Base-by-base conservation (phyloP, 1,139 yeast genomes). In the Diutina catenulata region DNA sequence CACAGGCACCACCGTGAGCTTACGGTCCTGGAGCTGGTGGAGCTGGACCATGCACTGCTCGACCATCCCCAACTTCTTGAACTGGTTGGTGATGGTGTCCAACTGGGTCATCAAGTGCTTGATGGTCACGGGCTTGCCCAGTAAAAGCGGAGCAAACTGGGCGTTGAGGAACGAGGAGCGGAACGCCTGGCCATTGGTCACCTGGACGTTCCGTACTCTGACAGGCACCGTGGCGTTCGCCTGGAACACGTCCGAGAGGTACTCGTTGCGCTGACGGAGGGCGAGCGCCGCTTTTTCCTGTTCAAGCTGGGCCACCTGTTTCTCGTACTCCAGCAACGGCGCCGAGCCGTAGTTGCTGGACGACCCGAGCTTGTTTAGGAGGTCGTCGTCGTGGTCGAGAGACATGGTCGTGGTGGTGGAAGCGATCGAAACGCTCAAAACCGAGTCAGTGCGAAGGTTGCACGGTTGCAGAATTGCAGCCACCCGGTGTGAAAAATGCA, bases 91-190 rank as follows among this genome's bases (percentile, higher is more conserved):
- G 2, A 70, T 64, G 6, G 49, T 41, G 41, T 76, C 80, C 5
- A 74, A 49, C 16, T 59, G 56, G 1, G 44, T 27, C 19, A 73
- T 49, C 21, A 74, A 58, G 4, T 55, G 50, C 14, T 53, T 49
- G 24, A 76, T 52, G 4, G 70, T 66, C 14, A 52, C 39, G 3
- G 55, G 46, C n/a, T 51, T 41, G 10, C 54, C 49, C 26, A 35
- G 49, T 27, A 77, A 56, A 38, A 81, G 53, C 1, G 84, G 82
- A 16, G 54, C 52, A 28, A 82, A 56, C 47, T 81, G 91, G 4
- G 60, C 51, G 21, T 59, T 53, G 6, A 81, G 52, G 47, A 81
- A 78, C 0, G 60, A 38, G 38, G 68, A 65, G 26, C 88, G 60
- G 45, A 69, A 72, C 15, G 59, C 58, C 37, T 67, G 67, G 10